Evolutionary conservation across 148 eudicot genomes (phyloP), one percentile per base, ranked within the genome.

Genomic region (Silene uniflora): DNA sequence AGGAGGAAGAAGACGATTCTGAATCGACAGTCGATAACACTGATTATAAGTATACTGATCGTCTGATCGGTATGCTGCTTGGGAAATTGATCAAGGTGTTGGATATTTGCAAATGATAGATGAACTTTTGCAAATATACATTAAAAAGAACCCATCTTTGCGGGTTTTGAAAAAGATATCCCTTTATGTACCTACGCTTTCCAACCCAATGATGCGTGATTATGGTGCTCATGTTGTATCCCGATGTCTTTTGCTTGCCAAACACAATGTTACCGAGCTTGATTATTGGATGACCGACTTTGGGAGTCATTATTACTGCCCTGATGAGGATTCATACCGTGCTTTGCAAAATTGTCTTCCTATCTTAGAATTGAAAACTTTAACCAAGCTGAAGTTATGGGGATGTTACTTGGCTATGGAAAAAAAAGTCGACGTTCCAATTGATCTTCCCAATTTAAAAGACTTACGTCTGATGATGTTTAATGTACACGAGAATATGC

Each of bases 361-460:
- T 29, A 29, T 29, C 32, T 29, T 29, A 4, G 17, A 27, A 25
- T 71, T 11, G 16, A 55, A 55, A 23, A 44, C 46, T 9, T 71
- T 71, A 22, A 71, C 62, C 42, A 29, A 25, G 17, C 55, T 71
- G 62, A 6, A 24, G 22, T n/a, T 71, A 27, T 1, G 8, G 7
- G 62, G 62, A 7, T 55, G 62, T 55, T 3, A 24, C 23, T 52
- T 71, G 17, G 24, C 6, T 25, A 24, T 1, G 18, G 29, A 27
- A 25, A 10, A 25, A 1, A 11, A 29, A n/a, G n/a, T n/a, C n/a
- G n/a, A n/a, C 32, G 32, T 29, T 1, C 8, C 17, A 10, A 25
- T 29, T 16, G 23, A 71, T 54, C 44, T 71, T 16, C 74, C 74
- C 14, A 52, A 21, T 46, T 71, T 71, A 22, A 55, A 56, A 56